Evolutionary conservation across 805 yeast genomes (phyloP).

Genomic region (Ogataea glucozyma): DNA sequence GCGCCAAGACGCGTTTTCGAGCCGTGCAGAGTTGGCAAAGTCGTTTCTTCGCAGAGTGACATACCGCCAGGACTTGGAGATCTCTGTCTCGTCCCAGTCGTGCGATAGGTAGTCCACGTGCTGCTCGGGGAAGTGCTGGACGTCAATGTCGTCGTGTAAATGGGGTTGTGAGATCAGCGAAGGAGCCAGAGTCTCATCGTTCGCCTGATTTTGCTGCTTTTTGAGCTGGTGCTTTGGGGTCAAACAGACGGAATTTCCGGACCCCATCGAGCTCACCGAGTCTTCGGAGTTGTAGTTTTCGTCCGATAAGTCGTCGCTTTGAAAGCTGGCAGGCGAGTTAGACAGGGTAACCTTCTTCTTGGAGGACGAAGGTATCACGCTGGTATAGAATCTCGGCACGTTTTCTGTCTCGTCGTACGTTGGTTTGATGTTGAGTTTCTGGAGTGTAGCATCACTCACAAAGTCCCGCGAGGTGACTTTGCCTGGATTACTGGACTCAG

Average conservation of each 20-base stretch:
- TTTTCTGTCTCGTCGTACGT: slow-evolving; percentile 21
- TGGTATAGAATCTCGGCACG: slow-evolving; percentile 31
- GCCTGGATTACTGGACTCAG: too few species aligned
- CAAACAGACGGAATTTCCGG: slow-evolving; percentile 25
- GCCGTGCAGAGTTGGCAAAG: slow-evolving; percentile 75
- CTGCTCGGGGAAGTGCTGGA: slow-evolving; percentile 75
- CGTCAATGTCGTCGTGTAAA: slow-evolving; percentile 85
- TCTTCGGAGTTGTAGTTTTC: slow-evolving; percentile 32
- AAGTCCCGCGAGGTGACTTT: slow-evolving; percentile 92
- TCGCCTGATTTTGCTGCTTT: slow-evolving; percentile 21
- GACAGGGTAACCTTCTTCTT: slow-evolving; percentile 12
- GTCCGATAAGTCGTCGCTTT: slow-evolving; percentile 29
- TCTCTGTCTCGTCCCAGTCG: slow-evolving; percentile 93
- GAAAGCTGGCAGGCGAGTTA: slow-evolving; percentile 30
- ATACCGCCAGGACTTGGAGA: slow-evolving; percentile 94
- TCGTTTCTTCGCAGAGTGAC: slow-evolving; percentile 80
- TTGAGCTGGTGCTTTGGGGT: slow-evolving; percentile 36
- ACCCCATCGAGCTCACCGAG: slow-evolving; percentile 29
- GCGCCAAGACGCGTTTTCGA: slow-evolving; percentile 91
- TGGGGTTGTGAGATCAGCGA: slow-evolving; percentile 26
- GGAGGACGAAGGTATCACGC: slow-evolving; percentile 27
- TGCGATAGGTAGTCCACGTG: slow-evolving; percentile 96
- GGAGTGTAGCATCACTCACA: slow-evolving; percentile 92
- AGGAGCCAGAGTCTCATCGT: slow-evolving; percentile 12
- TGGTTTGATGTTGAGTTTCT: slow-evolving; percentile 55